phyloP scores from a whole-genome alignment of 805 yeast species.

The Nematodospora valgi region DNA sequence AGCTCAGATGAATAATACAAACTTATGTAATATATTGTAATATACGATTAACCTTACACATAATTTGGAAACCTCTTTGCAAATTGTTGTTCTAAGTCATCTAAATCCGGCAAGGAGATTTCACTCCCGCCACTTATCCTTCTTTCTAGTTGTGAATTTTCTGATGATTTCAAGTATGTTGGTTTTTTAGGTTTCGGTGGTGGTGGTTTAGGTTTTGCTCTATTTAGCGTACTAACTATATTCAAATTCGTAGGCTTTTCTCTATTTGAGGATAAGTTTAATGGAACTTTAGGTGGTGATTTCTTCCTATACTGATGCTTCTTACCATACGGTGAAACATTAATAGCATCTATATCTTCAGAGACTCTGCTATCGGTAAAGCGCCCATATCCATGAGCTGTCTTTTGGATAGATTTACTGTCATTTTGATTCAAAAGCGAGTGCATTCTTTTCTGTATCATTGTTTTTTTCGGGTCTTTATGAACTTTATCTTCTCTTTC shows the following conservation, averaged over 20 bases:
- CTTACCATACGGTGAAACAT: slow-evolving; percentile 11
- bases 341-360: slow-evolving; percentile 33
- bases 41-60: slow-evolving; percentile 23
- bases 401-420: slow-evolving; percentile 48
- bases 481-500: neutral
- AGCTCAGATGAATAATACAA: slow-evolving; percentile 7
- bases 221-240: neutral
- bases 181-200: slow-evolving; percentile 73
- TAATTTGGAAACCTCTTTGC: slow-evolving; percentile 60
- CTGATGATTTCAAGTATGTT: slow-evolving; percentile 41
- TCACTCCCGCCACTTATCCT: slow-evolving; percentile 38
- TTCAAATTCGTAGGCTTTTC: slow-evolving; percentile 1
- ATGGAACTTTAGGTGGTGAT: slow-evolving; percentile 37
- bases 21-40: neutral
- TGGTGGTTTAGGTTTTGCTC: slow-evolving; percentile 28
- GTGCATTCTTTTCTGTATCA: slow-evolving; percentile 54
- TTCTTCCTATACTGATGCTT: slow-evolving; percentile 2
- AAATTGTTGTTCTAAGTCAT: slow-evolving; percentile 56
- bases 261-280: slow-evolving; percentile 20
- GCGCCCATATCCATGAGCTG: slow-evolving; percentile 82
- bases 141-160: slow-evolving; percentile 12
- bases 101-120: slow-evolving; percentile 49
- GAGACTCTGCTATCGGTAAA: slow-evolving; percentile 48
- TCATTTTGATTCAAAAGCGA: slow-evolving; percentile 41
- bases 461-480: neutral